Conservation (phyloP, 176 grass and related monocot genomes). For the Phoenix roebelenii region DNA sequence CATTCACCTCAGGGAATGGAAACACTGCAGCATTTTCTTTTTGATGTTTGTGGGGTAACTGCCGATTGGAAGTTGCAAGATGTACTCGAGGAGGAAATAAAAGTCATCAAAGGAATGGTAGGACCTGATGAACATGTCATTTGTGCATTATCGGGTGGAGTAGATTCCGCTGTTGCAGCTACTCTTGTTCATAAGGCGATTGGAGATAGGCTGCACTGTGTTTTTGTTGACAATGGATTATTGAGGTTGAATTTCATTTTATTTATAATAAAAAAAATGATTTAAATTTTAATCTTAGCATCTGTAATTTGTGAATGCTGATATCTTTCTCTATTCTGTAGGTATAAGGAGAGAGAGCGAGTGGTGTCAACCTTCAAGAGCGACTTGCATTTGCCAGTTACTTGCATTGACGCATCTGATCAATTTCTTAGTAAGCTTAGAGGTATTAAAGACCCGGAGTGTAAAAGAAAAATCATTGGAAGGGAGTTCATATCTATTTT, state of each 20-base stretch:
- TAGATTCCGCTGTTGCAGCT: conserved; percentile 65
- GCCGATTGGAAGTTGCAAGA: conserved; percentile 90
- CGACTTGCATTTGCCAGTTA: conserved; percentile 70
- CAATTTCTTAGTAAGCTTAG: conserved; percentile 70
- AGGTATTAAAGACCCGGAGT: conserved; percentile 67
- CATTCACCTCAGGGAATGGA: conserved; percentile 90
- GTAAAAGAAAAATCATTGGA: conserved; percentile 86
- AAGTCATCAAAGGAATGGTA: conserved; percentile 55
- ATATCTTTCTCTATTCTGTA: conserved; percentile 19
- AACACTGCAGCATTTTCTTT: conserved; percentile 61
- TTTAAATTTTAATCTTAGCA: too few relatives aligned
- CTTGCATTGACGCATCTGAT: conserved; percentile 62
- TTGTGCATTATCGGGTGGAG: conserved; percentile 77
- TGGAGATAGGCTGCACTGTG: conserved; percentile 73
- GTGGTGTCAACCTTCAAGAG: conserved; percentile 76
- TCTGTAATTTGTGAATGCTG: too few relatives aligned
- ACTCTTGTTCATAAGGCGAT: conserved; percentile 82
- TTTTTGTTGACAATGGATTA: conserved; percentile 86
- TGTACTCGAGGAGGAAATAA: conserved; percentile 81
- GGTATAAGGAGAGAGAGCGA: conserved; percentile 67
- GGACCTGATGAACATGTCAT: conserved; percentile 65
- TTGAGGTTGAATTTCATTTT: conserved; percentile 34
- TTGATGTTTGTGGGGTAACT: conserved; percentile 62
- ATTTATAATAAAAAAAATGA: too few relatives aligned
- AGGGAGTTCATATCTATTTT: conserved; percentile 75